Conservation (phyloP, 768 basidiomycete genomes). For the Rhodotorula graminis region DNA sequence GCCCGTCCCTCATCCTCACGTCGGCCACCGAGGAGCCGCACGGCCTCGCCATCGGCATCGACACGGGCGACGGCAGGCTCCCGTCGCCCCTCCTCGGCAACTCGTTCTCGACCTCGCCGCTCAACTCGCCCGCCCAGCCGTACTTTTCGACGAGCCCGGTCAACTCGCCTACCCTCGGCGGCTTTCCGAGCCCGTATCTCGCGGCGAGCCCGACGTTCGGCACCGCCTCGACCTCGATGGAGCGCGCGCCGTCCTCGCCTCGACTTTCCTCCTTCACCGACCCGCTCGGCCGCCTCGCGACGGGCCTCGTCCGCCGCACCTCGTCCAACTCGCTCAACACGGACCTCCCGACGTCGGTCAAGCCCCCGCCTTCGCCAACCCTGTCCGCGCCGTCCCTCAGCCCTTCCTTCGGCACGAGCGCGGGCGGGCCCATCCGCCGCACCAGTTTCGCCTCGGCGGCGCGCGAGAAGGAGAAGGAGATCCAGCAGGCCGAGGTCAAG, state of each 20-base stretch:
- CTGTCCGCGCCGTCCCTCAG: slow-evolving; percentile 2
- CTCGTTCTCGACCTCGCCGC: slow-evolving; percentile 20
- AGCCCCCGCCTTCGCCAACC: slow-evolving; percentile 22
- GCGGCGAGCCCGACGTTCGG: slow-evolving; percentile 14
- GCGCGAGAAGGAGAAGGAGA: slow-evolving; percentile 34
- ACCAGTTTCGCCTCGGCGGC: slow-evolving; percentile 25
- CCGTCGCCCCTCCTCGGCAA: slow-evolving; percentile 10
- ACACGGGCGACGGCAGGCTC: background rate
- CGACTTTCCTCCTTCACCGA: slow-evolving; percentile 29
- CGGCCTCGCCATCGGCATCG: slow-evolving; percentile 23
- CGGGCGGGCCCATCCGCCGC: background rate
- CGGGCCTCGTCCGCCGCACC: slow-evolving; percentile 26
- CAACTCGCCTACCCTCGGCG: slow-evolving; percentile 10
- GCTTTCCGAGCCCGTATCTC: slow-evolving; percentile 19
- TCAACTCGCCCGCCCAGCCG: slow-evolving; percentile 10
- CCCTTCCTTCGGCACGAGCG: slow-evolving; percentile 4
- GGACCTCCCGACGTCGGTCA: slow-evolving; percentile 21
- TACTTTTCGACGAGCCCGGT: slow-evolving; percentile 31
- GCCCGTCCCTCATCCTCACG: slow-evolving; percentile 36
- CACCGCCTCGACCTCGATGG: slow-evolving; percentile 1
- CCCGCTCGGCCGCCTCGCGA: slow-evolving; percentile 30
- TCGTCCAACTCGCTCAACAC: slow-evolving; percentile 23
- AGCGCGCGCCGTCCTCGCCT: slow-evolving; percentile 27
- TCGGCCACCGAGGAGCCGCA: slow-evolving; percentile 26
- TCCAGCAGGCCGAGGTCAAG: slow-evolving; percentile 15